Base-by-base conservation (phyloP, 164 flowering plant species). In the Magnolia officinalis region DNA sequence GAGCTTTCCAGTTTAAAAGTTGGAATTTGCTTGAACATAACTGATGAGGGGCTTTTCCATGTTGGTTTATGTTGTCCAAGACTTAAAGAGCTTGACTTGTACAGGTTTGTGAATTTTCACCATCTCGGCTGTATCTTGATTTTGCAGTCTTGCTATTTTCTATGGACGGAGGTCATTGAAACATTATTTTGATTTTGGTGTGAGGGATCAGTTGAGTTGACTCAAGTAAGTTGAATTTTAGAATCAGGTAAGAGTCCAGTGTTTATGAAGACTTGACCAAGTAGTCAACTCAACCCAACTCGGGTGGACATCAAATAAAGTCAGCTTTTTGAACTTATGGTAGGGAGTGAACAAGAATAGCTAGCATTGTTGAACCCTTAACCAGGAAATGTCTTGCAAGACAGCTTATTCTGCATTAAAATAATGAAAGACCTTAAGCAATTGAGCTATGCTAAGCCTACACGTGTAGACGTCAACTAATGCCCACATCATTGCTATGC, bases 11-110 rank as follows among this genome's bases (percentile, higher is more conserved):
- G 82, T 83, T 78, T 94, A 49, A 94, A 90, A 74, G 69, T 95
- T n/a, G 98, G 98, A 74, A 89, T 95, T 64, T 95, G 98, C 82
- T 83, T 86, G 20, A 90, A 93, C 77, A 86, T 95, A 73, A 90
- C 89, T 13, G 92, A 91, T 74, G 76, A 84, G 75, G 96, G 98
- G 78, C 87, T 93, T 72, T 72, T 78, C 16, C 83, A 85, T 63
- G 80, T 95, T 64, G 96, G 92, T 74, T 77, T 58, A 75, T 18
- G 77, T 73, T 95, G 98, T 81, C 78, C 90, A 29, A 87, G 87
- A 73, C 90, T 95, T 76, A 67, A 52, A 52, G 97, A 95, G 88
- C 88, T 95, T n/a, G 98, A 95, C 79, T 81, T 93, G 73, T 95
- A 95, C 91, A 95, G 98, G 98, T 94, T 68, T 72, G 85, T 74